phyloP scores from a whole-genome alignment of 2,329 filamentous ascomycete species.

The Bimuria novae-zelandiae region DNA sequence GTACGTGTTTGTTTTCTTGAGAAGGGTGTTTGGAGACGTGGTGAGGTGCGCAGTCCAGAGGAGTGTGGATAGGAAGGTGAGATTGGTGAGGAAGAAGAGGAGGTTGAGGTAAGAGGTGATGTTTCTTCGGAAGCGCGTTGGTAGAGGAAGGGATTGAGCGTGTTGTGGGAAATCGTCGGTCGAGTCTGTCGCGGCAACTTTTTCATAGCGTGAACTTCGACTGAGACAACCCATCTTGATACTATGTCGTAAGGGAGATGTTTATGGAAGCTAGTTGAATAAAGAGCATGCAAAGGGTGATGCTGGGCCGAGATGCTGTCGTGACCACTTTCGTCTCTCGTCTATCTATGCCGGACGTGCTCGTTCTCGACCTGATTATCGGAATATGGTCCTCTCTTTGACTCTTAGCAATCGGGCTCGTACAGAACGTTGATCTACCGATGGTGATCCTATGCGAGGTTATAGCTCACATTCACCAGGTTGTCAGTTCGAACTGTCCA shows the following conservation, averaged over 20 bases:
- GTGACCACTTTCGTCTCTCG: too few species aligned
- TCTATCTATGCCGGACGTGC: too few species aligned
- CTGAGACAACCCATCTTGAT: not conserved
- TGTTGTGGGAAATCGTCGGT: constrained; percentile 1
- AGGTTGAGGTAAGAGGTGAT: not conserved
- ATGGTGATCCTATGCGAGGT: not conserved
- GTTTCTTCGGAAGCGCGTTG: not conserved
- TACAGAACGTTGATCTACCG: not conserved
- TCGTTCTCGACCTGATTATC: too few species aligned
- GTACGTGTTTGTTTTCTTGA: constrained; percentile 4
- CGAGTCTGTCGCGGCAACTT: not conserved
- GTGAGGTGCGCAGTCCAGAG: not conserved
- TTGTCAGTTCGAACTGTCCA: not conserved
- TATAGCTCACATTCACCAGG: not conserved
- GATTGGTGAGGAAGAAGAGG: constrained; percentile 1
- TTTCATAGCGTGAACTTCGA: not conserved
- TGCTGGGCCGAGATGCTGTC: too few species aligned
- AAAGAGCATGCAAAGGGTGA: not conserved
- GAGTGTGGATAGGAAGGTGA: not conserved
- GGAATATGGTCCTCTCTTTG: too few species aligned
- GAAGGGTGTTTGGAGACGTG: not conserved
- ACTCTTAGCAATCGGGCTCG: too few species aligned
- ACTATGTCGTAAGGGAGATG: not conserved
- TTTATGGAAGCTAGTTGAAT: not conserved
- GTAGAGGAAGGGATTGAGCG: not conserved